Evolutionary conservation across 2,329 filamentous ascomycete genomes (phyloP).

Genomic region (Paraphaeosphaeria minitans): DNA sequence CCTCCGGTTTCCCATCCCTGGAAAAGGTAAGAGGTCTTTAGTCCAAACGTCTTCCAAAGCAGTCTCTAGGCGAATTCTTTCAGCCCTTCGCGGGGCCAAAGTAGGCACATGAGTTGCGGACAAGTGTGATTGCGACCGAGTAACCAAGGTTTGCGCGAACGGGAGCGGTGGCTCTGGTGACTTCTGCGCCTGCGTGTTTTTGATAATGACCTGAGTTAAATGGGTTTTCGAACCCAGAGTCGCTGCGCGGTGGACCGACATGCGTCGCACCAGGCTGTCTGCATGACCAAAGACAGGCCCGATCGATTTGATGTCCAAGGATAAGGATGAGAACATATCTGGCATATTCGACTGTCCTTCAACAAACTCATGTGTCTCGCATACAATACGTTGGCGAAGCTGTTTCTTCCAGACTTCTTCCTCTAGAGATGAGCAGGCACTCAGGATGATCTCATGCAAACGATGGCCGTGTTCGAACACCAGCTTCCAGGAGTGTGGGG

Average conservation of each 20-base stretch:
- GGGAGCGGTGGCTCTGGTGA: slow-evolving; percentile 55
- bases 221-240: slow-evolving; percentile 72
- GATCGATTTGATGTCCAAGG: slow-evolving; percentile 73
- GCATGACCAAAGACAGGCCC: slow-evolving; percentile 76
- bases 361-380: slow-evolving; percentile 57
- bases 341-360: slow-evolving; percentile 54
- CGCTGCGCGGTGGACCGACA: slow-evolving; percentile 80
- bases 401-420: slow-evolving; percentile 78
- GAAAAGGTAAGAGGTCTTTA: slow-evolving; percentile 77
- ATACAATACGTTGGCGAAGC: slow-evolving; percentile 60
- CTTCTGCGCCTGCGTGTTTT: slow-evolving; percentile 76
- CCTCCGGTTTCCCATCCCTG: slow-evolving; percentile 73
- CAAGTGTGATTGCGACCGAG: slow-evolving; percentile 79
- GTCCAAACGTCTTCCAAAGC: slow-evolving; percentile 83
- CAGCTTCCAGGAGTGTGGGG: slow-evolving; percentile 89
- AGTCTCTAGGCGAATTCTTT: slow-evolving; percentile 77
- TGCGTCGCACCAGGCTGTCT: slow-evolving; percentile 66
- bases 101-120: slow-evolving; percentile 70
- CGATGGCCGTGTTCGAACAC: slow-evolving; percentile 78
- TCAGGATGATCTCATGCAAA: slow-evolving; percentile 83
- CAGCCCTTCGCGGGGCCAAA: slow-evolving; percentile 73
- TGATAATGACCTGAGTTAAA: slow-evolving; percentile 79
- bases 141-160: slow-evolving; percentile 61
- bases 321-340: slow-evolving; percentile 66
- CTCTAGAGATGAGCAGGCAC: slow-evolving; percentile 80